Evolutionary conservation across 306 rosid species (phyloP).

Genomic region (Aeschynomene evenia): DNA sequence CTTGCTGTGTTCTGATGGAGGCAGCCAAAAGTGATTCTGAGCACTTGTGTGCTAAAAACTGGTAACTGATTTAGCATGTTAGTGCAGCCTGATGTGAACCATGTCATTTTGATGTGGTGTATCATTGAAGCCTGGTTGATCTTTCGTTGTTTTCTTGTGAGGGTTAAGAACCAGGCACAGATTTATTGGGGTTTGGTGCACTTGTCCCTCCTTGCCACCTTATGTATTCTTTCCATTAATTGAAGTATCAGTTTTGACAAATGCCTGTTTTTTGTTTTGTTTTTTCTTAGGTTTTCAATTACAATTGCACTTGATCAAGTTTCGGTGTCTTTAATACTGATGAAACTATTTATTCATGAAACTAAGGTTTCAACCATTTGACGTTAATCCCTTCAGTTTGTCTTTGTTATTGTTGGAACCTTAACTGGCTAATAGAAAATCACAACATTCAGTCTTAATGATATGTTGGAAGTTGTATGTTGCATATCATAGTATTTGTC

Average conservation of each 20-base stretch:
- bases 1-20: slow-evolving; percentile 33
- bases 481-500: no score
- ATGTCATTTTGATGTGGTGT: slow-evolving; percentile 21
- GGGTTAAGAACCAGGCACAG: slow-evolving; percentile 19
- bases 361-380: no score
- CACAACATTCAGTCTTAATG: no score
- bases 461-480: no score
- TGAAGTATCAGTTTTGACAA: slow-evolving; percentile 39
- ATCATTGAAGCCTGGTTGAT: slow-evolving; percentile 21
- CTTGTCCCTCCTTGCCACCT: slow-evolving; percentile 14
- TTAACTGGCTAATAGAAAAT: no score
- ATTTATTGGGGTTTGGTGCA: slow-evolving; percentile 34
- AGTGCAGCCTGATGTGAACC: slow-evolving; percentile 13
- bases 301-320: no score
- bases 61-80: slow-evolving; percentile 2
- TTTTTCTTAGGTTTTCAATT: no score
- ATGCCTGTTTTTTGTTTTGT: slow-evolving; percentile 7
- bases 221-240: slow-evolving; percentile 32
- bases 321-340: no score
- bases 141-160: slow-evolving; percentile 7
- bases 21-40: slow-evolving; percentile 26
- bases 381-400: no score
- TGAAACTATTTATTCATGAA: no score
- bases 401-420: no score
- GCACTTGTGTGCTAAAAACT: neutral